Evolutionary conservation across 2,329 filamentous ascomycete species (phyloP), one percentile per base, ranked within the genome.

Genomic region (Stagonosporopsis vannaccii): DNA sequence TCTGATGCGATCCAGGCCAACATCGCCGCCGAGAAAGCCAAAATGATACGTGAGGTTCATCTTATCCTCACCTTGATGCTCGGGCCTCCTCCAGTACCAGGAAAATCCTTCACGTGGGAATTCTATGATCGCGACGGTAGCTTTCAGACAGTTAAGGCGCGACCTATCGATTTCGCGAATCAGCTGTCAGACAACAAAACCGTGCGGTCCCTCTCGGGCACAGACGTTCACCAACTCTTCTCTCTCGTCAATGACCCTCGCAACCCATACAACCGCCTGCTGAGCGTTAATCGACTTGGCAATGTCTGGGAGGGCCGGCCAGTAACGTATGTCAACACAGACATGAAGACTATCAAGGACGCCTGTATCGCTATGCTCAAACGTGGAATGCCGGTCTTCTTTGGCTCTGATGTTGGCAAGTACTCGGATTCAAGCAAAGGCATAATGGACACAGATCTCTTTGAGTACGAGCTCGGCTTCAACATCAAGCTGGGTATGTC

Each of bases 171-270:
- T 4, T 95, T 96, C 66, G 87, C 91, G 2, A 81, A 81, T 23
- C 86, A 91, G 60, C 85, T 92, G 17, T 85, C 84, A 47, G 84
- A 84, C 41, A 75, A 80, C n/a, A 80, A 82, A 23, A 78, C 79
- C 2, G 79, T 89, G 50, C 83, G 85, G 37, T 78, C 88, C 6
- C 85, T 83, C 6, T 81, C 81, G 20, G 82, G 81, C 4, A 81
- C 84, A 3, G 82, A 86, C 46, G 85, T 95, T 43, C 82, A 87
- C 63, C 77, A 82, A 58, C 87, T 94, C 76, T 88, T 96, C 66
- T 94, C 90, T 30, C 84, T 97, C 1, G 90, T 96, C 44, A 89
- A 96, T 72, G 92, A 96, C 73, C 92, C 92, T 5, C 85, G 92
- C 9, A 90, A 96, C 75, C 81, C 86, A 30, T 89, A 90, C 60